Conservation (phyloP, 1,284 basidiomycete species). For the Cutaneotrichosporon spelunceum region DNA sequence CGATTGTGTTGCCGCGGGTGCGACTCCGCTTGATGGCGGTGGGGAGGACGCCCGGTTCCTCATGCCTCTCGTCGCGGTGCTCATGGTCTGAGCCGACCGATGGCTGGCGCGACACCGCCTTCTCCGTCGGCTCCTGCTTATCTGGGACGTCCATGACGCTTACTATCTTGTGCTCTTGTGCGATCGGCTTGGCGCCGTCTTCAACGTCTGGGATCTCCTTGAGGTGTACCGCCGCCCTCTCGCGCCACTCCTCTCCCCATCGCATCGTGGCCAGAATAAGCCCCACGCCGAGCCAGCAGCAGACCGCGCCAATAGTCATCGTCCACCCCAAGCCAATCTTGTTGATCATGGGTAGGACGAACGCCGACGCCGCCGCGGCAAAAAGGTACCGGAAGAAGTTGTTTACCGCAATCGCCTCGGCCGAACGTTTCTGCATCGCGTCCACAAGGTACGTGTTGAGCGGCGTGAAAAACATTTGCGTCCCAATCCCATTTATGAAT, state of each 20-base stretch:
- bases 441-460: slow-evolving; percentile 61
- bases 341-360: slow-evolving; percentile 58
- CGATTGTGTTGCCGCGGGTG: slow-evolving; percentile 2
- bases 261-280: slow-evolving; percentile 25
- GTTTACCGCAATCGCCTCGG: slow-evolving; percentile 55
- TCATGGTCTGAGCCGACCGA: slow-evolving; percentile 17
- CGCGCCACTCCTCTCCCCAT: slow-evolving; percentile 41
- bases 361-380: slow-evolving; percentile 51
- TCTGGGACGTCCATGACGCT: background rate
- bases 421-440: slow-evolving; percentile 56
- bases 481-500: slow-evolving; percentile 52
- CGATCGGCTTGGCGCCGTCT: slow-evolving; percentile 13
- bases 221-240: slow-evolving; percentile 28
- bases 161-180: background rate
- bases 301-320: slow-evolving; percentile 54
- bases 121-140: background rate
- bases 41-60: slow-evolving; percentile 23
- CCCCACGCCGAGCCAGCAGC: slow-evolving; percentile 37
- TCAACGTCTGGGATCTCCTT: slow-evolving; percentile 13
- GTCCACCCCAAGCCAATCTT: slow-evolving; percentile 59
- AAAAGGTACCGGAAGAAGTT: slow-evolving; percentile 50
- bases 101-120: slow-evolving; percentile 1
- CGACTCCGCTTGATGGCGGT: background rate
- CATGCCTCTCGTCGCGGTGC: slow-evolving; percentile 17
- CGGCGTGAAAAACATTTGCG: slow-evolving; percentile 56